phyloP scores from a whole-genome alignment of 2,329 filamentous ascomycete genomes.

The Microthyrium microscopicum region DNA sequence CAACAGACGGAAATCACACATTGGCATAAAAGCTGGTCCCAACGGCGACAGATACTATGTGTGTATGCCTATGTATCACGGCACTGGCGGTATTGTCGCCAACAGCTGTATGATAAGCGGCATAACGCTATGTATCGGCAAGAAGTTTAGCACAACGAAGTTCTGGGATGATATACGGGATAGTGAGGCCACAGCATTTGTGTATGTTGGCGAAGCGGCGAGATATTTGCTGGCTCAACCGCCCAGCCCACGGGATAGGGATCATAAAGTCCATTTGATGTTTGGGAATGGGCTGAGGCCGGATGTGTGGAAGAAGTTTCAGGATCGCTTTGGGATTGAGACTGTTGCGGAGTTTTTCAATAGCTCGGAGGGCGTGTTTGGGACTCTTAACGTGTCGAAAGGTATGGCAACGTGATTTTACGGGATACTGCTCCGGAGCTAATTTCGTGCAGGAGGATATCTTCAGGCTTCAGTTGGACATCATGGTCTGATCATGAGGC shows the following conservation, averaged over 20 bases:
- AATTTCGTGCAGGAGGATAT: conserved; percentile 35
- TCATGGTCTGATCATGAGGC: conserved; percentile 46
- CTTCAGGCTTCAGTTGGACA: conserved; percentile 50
- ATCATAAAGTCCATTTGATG: conserved; percentile 42
- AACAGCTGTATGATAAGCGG: conserved; percentile 39
- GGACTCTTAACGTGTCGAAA: conserved; percentile 40
- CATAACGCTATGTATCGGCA: conserved; percentile 43
- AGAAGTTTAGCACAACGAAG: conserved; percentile 48
- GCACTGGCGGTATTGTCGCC: conserved; percentile 48
- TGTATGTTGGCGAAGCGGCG: conserved; percentile 64
- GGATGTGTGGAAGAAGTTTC: conserved; percentile 51
- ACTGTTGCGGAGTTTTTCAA: conserved; percentile 62
- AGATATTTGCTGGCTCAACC: conserved; percentile 57
- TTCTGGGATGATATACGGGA: conserved; percentile 61
- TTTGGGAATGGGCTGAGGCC: conserved; percentile 52
- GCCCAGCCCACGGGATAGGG: conserved; percentile 41
- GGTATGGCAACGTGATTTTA: conserved; percentile 9
- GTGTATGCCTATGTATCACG: conserved; percentile 66
- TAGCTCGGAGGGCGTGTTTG: conserved; percentile 55
- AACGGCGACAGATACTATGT: conserved; percentile 50
- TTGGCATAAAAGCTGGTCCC: conserved; percentile 22
- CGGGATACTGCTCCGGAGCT: neutral
- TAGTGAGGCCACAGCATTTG: conserved; percentile 50
- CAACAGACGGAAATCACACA: conserved; percentile 18
- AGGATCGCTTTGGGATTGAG: conserved; percentile 44